Conservation (phyloP, 108 stramenopile species). For the Stephanodiscus triporus region DNA sequence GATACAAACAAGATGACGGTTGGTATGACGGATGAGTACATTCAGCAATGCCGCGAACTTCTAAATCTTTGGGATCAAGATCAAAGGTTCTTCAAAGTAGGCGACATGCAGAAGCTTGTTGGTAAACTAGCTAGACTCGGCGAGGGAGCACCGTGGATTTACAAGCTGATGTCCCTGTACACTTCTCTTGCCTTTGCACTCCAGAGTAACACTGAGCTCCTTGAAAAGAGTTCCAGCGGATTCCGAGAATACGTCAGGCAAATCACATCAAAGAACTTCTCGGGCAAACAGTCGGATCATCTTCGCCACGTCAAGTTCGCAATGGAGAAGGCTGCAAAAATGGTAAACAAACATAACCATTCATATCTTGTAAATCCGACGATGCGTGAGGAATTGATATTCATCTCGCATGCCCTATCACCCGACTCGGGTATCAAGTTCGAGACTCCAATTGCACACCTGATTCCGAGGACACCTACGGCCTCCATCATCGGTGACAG, state of each 20-base stretch:
- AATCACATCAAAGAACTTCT: too few relatives aligned
- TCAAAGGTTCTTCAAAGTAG: background rate
- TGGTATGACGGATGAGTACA: too few relatives aligned
- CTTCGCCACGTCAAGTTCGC: background rate
- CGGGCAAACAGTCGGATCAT: background rate
- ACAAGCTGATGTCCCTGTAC: slow-evolving; percentile 26
- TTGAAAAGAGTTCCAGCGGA: background rate
- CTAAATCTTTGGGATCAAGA: too few relatives aligned
- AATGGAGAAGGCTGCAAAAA: slow-evolving; percentile 6
- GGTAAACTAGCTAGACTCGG: slow-evolving; percentile 8
- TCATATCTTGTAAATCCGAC: slow-evolving; percentile 7
- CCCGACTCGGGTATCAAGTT: background rate
- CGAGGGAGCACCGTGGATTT: slow-evolving; percentile 9
- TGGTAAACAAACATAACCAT: background rate
- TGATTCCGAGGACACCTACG: slow-evolving; percentile 6
- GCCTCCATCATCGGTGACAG: background rate
- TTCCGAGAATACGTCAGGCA: slow-evolving; percentile 13
- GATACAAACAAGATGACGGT: too few relatives aligned
- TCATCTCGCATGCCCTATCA: slow-evolving; percentile 1
- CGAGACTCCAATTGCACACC: background rate
- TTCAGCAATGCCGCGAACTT: too few relatives aligned
- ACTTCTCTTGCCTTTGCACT: slow-evolving; percentile 24
- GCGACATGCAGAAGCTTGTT: slow-evolving; percentile 7
- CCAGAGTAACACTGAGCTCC: slow-evolving; percentile 5
- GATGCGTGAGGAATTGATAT: slow-evolving; percentile 11